Evolutionary conservation across 306 rosid genomes (phyloP).

Genomic region (Pyrus pyrifolia): DNA sequence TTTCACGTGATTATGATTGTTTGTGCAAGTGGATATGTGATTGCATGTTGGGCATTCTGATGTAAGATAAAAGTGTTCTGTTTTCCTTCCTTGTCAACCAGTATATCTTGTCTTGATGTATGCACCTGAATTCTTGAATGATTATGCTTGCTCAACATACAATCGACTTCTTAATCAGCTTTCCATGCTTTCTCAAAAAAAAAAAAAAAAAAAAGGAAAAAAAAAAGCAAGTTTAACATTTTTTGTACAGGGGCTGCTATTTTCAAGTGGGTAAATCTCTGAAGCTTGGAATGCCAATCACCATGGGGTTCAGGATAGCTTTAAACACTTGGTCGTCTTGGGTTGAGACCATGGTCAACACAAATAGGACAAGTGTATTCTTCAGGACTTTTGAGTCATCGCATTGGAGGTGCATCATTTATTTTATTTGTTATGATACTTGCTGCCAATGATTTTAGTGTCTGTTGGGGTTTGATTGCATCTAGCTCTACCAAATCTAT

Average conservation of each 20-base stretch:
- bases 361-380: conserved; percentile 65
- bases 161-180: background rate
- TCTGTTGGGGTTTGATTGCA: background rate
- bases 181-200: background rate
- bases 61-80: background rate
- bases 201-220: no score
- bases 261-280: conserved; percentile 76
- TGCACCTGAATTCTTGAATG: background rate
- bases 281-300: conserved; percentile 84
- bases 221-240: conserved; percentile 5
- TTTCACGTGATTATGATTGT: background rate
- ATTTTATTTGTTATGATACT: background rate
- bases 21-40: background rate
- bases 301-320: conserved; percentile 62
- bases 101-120: background rate
- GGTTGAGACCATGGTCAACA: conserved; percentile 51
- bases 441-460: background rate
- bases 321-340: conserved; percentile 82
- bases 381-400: conserved; percentile 85
- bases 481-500: background rate
- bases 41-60: background rate
- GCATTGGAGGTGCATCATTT: conserved; percentile 27
- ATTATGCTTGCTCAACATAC: background rate
- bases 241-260: conserved; percentile 86
- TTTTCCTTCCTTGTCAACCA: no score